Conservation (phyloP, 352 stramenopile genomes). For the Phytophthora cajani region DNA sequence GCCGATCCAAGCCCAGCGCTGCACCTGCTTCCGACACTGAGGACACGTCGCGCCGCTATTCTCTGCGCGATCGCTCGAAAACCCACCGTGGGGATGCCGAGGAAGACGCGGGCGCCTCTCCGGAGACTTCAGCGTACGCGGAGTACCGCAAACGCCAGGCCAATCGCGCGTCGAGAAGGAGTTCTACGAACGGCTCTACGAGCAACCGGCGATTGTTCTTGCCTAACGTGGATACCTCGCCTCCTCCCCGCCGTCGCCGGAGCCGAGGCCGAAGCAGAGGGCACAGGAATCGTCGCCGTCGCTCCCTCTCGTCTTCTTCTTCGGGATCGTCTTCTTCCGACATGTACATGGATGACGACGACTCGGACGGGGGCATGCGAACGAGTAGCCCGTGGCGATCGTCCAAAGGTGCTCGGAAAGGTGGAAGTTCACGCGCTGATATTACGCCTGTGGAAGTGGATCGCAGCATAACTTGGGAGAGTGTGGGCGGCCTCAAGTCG, state of each 20-base stretch:
- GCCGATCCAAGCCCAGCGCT: conserved; percentile 23
- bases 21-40: conserved; percentile 23
- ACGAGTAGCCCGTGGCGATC: conserved; percentile 41
- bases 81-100: conserved; percentile 45
- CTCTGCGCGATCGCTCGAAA: conserved; percentile 77
- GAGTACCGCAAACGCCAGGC: conserved; percentile 76
- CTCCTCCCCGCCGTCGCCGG: conserved; percentile 26
- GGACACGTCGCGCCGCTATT: conserved; percentile 54
- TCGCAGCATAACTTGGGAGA: conserved; percentile 85
- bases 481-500: conserved; percentile 79
- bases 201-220: conserved; percentile 41
- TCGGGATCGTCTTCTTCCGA: conserved; percentile 58
- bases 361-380: conserved; percentile 78
- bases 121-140: conserved; percentile 53
- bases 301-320: conserved; percentile 55
- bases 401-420: conserved; percentile 40
- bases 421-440: conserved; percentile 66
- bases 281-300: conserved; percentile 35
- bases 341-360: conserved; percentile 63
- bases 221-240: conserved; percentile 33
- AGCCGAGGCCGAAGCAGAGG: conserved; percentile 28
- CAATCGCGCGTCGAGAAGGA: conserved; percentile 37
- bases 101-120: conserved; percentile 39
- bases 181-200: conserved; percentile 25
- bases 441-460: conserved; percentile 88